A percentile compares a stretch with the other conserved stretches of the same genome.
phyloP scores from a whole-genome alignment of 148 eudicot genomes.

The Chenopodium berlandieri region DNA sequence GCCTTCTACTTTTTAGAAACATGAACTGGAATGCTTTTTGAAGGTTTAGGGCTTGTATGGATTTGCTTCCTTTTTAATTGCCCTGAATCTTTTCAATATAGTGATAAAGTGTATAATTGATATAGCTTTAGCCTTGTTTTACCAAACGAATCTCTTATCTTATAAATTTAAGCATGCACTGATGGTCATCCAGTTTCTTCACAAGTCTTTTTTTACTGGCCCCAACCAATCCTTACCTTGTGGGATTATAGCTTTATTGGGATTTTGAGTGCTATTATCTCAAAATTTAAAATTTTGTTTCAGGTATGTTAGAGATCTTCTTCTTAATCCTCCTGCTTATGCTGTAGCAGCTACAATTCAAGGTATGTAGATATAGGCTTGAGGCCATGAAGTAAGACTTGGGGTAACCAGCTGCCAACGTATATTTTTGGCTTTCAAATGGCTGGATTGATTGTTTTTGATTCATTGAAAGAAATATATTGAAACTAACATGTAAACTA shows the following conservation, averaged over 20 bases:
- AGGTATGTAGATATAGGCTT: constrained; percentile 13
- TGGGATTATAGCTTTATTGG: neutral
- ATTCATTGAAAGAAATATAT: neutral
- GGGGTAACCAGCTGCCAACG: too few species aligned
- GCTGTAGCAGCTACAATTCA: constrained; percentile 75
- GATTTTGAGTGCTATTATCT: neutral
- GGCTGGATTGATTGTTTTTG: neutral
- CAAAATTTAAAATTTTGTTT: constrained; percentile 16
- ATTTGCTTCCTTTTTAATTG: neutral
- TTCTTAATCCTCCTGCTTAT: constrained; percentile 96
- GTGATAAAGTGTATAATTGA: neutral
- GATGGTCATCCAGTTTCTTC: neutral
- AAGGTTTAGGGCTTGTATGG: neutral
- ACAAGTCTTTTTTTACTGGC: neutral
- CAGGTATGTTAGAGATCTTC: constrained; percentile 95
- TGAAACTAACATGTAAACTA: neutral
- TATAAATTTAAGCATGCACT: neutral
- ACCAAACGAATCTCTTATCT: neutral
- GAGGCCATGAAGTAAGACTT: too few species aligned
- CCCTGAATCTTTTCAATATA: neutral
- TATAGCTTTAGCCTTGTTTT: neutral
- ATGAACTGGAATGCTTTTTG: neutral
- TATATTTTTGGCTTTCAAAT: too few species aligned
- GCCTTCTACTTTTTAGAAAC: neutral
- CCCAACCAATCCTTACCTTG: neutral